These are phyloP conservation scores for Artemisia annua DNA, from an alignment of 129 eudicot genomes.

Conservation along the genomic window DNA sequence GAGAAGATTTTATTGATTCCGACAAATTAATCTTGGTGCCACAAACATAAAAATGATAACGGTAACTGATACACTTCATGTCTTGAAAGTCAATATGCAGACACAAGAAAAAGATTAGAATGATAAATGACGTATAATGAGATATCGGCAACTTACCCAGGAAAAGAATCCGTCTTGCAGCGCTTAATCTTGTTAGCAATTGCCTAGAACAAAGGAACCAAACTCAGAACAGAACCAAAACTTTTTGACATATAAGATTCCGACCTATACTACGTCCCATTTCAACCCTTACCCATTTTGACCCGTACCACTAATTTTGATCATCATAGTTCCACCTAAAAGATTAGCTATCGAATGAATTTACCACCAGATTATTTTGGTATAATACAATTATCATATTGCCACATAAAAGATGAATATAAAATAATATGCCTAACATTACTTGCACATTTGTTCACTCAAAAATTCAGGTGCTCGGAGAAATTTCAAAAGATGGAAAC, in stretches of 20 bases:
- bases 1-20: constrained; percentile 9
- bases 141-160: constrained; percentile 55
- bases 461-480: background rate
- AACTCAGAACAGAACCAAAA: background rate
- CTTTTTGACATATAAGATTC: background rate
- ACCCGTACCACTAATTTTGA: background rate
- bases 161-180: constrained; percentile 94
- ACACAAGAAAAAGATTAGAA: background rate
- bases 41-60: constrained; percentile 3
- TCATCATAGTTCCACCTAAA: too few relatives aligned
- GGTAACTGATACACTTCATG: background rate
- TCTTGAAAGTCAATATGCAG: background rate
- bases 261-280: background rate
- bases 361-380: too few relatives aligned
- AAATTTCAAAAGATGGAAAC: background rate
- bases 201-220: constrained; percentile 43
- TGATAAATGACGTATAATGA: background rate
- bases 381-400: too few relatives aligned
- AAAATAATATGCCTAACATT: background rate
- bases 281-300: background rate
- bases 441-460: background rate
- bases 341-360: too few relatives aligned
- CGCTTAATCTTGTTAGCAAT: constrained; percentile 95
- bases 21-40: constrained; percentile 1
- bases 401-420: background rate